Base-by-base conservation (phyloP, 2,329 filamentous ascomycete genomes). In the Fusarium redolens region DNA sequence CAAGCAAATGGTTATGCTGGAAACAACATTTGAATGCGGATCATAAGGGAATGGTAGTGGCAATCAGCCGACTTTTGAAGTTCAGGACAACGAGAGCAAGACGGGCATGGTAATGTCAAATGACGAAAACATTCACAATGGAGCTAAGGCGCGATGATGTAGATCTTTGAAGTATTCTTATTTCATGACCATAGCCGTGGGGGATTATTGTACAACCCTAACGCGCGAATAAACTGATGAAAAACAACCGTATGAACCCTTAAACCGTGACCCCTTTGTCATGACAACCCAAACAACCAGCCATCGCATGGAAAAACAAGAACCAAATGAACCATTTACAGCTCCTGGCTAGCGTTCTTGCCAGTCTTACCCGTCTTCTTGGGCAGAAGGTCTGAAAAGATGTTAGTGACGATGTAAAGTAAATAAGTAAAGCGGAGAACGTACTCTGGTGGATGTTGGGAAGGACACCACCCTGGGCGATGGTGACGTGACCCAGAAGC, bases 291-390 rank as follows among this genome's bases (percentile, higher is more conserved):
- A 90, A 89, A 86, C 87, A 86, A 85, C 85, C 88, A 87, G 88
- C 85, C 87, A 85, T 85, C 80, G 80, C 80, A 83, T 86, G 86
- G 85, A 87, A 84, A 87, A 68, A 85, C 84, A 85, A 84, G 86
- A 87, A 85, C 76, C 79, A 79, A 79, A 82, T 71, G 67, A 80
- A 74, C 74, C 78, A 80, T 87, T 90, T 94, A 98, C 88, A 98
- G 90, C 89, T 98, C 95, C 88, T 97, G 95, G 88, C 94, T 97
- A 80, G 91, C 89, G 83, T 91, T 92, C 92, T 97, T 97, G 87
- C 93, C 93, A 83, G 89, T 89, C 93, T 98, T 98, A 84, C 92
- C 90, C 65, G 96, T 97, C 94, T 98, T 98, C 95, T 99, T 98
- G 83, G 96, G 96, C 77, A 99, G 92, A 74, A 99, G 93, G 88